phyloP scores from a whole-genome alignment of 768 basidiomycete genomes.

The Russula virescens region DNA sequence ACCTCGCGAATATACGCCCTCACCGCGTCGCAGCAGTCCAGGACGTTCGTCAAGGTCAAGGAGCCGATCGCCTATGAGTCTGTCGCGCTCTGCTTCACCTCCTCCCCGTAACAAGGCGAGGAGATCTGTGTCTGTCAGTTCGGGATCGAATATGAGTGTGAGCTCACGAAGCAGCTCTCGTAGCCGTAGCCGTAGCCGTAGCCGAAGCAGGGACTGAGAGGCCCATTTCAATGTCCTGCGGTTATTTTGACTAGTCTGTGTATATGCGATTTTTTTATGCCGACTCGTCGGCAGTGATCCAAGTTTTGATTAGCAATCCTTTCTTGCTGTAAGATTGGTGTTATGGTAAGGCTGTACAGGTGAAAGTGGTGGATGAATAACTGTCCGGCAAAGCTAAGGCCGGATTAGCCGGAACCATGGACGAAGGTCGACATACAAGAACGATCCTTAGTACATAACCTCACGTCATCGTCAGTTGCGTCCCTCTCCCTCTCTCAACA shows the following conservation, averaged over 20 bases:
- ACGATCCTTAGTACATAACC: too few relatives aligned
- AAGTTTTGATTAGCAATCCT: background rate
- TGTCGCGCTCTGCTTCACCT: conserved; percentile 23
- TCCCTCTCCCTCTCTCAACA: too few relatives aligned
- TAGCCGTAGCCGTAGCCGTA: background rate
- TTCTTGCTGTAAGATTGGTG: too few relatives aligned
- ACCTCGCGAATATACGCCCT: conserved; percentile 16
- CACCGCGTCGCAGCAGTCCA: conserved; percentile 8
- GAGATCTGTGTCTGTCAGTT: conserved; percentile 22
- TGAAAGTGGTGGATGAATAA: too few relatives aligned
- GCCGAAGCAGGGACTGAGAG: conserved; percentile 24
- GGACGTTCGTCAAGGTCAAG: conserved; percentile 13
- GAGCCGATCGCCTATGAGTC: conserved; percentile 9
- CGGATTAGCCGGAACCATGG: too few relatives aligned
- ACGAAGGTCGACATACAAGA: too few relatives aligned
- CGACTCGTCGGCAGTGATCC: background rate
- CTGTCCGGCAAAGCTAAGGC: too few relatives aligned
- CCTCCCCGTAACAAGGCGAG: conserved; percentile 9
- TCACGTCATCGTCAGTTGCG: too few relatives aligned
- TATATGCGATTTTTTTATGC: background rate
- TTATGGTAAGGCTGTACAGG: too few relatives aligned
- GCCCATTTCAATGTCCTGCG: background rate
- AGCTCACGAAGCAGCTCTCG: conserved; percentile 23
- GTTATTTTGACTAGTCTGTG: background rate
- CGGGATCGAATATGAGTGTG: conserved; percentile 27